Conservation (phyloP, 352 stramenopile species). For the Halophytophthora polymorphica region DNA sequence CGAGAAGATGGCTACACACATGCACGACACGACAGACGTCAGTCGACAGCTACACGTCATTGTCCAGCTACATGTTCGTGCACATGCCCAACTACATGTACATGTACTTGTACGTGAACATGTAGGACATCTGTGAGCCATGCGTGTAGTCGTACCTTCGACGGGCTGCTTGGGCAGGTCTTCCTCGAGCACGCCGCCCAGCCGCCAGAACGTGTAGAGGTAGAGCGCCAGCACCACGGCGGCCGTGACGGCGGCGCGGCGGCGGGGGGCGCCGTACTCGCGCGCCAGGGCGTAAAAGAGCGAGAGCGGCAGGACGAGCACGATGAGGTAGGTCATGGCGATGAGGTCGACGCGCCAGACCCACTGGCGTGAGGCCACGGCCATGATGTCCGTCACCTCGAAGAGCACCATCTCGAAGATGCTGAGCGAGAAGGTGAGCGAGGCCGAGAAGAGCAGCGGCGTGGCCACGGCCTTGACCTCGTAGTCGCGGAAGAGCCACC, state of each 20-base stretch:
- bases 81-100: neutral
- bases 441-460: constrained; percentile 69
- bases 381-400: constrained; percentile 71
- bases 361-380: constrained; percentile 58
- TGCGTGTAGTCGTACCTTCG: constrained; percentile 39
- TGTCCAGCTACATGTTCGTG: constrained; percentile 9
- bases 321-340: constrained; percentile 73
- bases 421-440: constrained; percentile 74
- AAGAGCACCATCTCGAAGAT: constrained; percentile 84
- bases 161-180: constrained; percentile 38
- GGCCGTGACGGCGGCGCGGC: constrained; percentile 22
- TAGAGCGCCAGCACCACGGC: constrained; percentile 39
- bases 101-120: no score
- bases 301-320: constrained; percentile 69
- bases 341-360: constrained; percentile 76
- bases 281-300: constrained; percentile 74
- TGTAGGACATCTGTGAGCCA: no score
- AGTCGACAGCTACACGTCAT: constrained; percentile 1
- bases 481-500: constrained; percentile 85
- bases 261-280: constrained; percentile 44
- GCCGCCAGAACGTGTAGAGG: constrained; percentile 73
- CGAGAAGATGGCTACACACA: constrained; percentile 53
- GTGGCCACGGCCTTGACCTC: constrained; percentile 54
- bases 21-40: constrained; percentile 3
- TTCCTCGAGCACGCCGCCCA: constrained; percentile 52